Evolutionary conservation across 139 green algal species (phyloP), one percentile per base, ranked within the genome.

Genomic region (Chlorokybus atmophyticus): DNA sequence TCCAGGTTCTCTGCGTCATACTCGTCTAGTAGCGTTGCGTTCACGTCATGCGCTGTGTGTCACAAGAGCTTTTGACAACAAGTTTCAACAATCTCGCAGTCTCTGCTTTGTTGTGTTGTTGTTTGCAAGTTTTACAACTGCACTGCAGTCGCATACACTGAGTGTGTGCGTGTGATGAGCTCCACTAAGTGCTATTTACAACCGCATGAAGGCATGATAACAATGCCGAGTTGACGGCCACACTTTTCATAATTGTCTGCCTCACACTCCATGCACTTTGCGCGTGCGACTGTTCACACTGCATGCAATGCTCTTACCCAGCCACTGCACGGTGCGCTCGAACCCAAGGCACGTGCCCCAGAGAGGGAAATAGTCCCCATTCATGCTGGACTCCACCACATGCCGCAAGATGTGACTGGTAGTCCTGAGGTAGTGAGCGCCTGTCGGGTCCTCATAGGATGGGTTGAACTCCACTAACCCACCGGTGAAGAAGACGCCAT

Each of bases 311-410:
- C 38, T 17, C 14, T 53, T 21, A 26, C 19, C 44, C 26, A 26
- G 17, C 19, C 24, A 21, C 63, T 71, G 57, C 8, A 62, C 32
- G 10, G 67, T 19, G 47, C 63, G 56, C 44, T 71, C 57, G 42
- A 67, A 66, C 27, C 63, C 63, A 17, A 71, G 63, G 56, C 63
- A 68, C 0, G 63, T 71, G 29, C 28, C 63, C 63, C 63, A 71
- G 24, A 29, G 3, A 19, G 63, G 63, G 27, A 59, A 44, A 44
- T 21, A 44, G 35, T 44, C 35, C 10, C 35, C 35, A 10, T 44
- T 50, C 17, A 28, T 24, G 55, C 67, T 71, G 7, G 40, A 30
- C 19, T 29, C 25, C 0, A 71, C 19, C 3, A 68, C 63, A 63
- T 68, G 41, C 3, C 40, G 6, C 24, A 32, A 55, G 41, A 71